phyloP scores from a whole-genome alignment of 1,284 basidiomycete species.

The Ganoderma resinaceum region DNA sequence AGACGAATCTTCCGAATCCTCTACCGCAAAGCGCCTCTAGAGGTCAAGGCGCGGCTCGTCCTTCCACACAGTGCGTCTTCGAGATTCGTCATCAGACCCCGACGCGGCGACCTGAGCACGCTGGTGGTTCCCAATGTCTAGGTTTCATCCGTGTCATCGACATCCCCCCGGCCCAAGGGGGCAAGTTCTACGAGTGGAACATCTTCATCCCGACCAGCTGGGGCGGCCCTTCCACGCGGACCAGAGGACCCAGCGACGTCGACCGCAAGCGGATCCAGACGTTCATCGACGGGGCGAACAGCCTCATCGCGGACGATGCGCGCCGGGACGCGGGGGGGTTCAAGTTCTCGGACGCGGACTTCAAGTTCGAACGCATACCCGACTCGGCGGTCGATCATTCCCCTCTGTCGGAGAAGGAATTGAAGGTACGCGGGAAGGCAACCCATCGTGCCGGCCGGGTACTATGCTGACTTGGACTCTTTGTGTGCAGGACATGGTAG shows the following conservation, averaged over 20 bases:
- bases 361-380: neutral
- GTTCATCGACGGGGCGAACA: neutral
- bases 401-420: neutral
- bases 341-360: neutral
- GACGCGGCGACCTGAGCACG: neutral
- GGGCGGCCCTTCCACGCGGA: neutral
- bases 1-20: neutral
- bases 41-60: neutral
- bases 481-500: neutral
- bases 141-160: neutral
- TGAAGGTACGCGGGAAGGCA: neutral
- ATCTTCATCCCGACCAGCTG: neutral
- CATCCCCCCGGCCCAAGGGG: neutral
- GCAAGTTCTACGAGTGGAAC: neutral
- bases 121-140: neutral
- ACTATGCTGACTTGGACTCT: neutral
- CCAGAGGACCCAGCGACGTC: neutral
- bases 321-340: neutral
- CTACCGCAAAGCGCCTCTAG: neutral
- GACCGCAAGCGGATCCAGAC: neutral
- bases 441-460: accelerated
- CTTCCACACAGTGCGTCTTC: neutral
- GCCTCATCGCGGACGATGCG: neutral
- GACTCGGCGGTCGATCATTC: neutral
- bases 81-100: neutral